A percentile compares a stretch with the other conserved stretches of the same genome.
These are phyloP conservation scores for Cichorium intybus DNA, from an alignment of 140 eudicot genomes.

Conservation along the genomic window DNA sequence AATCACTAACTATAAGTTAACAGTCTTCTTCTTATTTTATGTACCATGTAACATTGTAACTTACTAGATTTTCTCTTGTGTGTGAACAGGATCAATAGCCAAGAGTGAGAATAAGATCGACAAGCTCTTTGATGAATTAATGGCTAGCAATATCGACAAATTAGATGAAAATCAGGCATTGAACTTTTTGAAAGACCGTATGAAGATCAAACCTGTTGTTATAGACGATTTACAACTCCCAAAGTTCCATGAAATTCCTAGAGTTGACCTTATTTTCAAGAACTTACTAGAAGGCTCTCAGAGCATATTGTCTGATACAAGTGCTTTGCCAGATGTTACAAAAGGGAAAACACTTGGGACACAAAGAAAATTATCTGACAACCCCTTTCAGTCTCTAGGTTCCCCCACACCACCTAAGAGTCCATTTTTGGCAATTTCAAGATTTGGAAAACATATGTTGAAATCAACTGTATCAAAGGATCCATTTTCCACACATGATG, in stretches of 20 bases:
- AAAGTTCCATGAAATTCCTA: slow-evolving; percentile 33
- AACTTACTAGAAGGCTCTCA: slow-evolving; percentile 19
- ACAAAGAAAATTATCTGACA: slow-evolving; percentile 22
- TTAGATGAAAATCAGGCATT: slow-evolving; percentile 46
- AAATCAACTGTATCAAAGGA: slow-evolving; percentile 45
- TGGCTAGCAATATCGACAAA: slow-evolving; percentile 42
- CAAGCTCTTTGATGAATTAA: slow-evolving; percentile 49
- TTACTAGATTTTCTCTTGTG: slow-evolving; percentile 5
- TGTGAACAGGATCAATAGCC: slow-evolving; percentile 40
- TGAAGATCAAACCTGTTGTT: slow-evolving; percentile 60
- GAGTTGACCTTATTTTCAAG: slow-evolving; percentile 26
- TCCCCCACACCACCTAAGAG: slow-evolving; percentile 68
- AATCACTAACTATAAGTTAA: neutral
- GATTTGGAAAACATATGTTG: slow-evolving; percentile 43
- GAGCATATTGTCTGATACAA: slow-evolving; percentile 18
- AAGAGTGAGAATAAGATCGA: slow-evolving; percentile 34
- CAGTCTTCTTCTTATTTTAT: neutral
- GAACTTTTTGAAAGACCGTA: slow-evolving; percentile 44
- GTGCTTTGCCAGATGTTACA: slow-evolving; percentile 18
- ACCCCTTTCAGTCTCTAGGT: slow-evolving; percentile 24
- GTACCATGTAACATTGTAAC: slow-evolving; percentile 4
- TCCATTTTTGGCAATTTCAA: slow-evolving; percentile 57
- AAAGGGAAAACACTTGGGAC: slow-evolving; percentile 30
- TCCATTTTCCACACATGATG: slow-evolving; percentile 45
- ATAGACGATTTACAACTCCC: slow-evolving; percentile 41